Conservation (phyloP, 2,329 filamentous ascomycete species). For the Hypoxylon sp. region DNA sequence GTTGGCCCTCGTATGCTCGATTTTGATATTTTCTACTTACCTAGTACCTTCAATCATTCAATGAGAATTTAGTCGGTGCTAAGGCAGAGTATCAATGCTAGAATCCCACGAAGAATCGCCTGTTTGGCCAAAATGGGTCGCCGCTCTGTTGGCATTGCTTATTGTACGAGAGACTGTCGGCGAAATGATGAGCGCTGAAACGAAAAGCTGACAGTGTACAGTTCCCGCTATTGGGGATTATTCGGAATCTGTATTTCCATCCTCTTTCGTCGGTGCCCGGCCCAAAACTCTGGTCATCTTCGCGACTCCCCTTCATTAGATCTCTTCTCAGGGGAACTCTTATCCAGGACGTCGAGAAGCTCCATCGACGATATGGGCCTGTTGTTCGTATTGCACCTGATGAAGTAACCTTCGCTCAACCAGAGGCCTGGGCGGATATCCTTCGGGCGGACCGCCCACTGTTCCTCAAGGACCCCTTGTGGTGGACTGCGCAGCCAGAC, state of each 20-base stretch:
- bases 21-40: background rate
- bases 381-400: conserved; percentile 46
- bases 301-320: conserved; percentile 42
- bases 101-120: background rate
- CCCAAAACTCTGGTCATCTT: conserved; percentile 40
- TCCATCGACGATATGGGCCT: conserved; percentile 45
- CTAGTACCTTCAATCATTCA: background rate
- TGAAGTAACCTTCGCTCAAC: conserved; percentile 44
- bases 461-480: conserved; percentile 51
- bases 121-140: background rate
- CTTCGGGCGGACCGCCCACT: conserved; percentile 35
- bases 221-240: background rate
- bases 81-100: background rate
- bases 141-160: background rate
- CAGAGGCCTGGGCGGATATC: conserved; percentile 46
- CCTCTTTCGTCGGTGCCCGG: conserved; percentile 42
- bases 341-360: conserved; percentile 44
- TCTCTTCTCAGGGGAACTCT: conserved; percentile 44
- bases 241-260: conserved; percentile 42
- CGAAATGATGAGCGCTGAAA: background rate
- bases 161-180: background rate
- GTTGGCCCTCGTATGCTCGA: background rate
- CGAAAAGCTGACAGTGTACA: background rate
- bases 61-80: background rate
- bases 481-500: conserved; percentile 50